These are phyloP conservation scores for Phytopythium boreale DNA, from an alignment of 352 stramenopile species.

Conservation along the genomic window DNA sequence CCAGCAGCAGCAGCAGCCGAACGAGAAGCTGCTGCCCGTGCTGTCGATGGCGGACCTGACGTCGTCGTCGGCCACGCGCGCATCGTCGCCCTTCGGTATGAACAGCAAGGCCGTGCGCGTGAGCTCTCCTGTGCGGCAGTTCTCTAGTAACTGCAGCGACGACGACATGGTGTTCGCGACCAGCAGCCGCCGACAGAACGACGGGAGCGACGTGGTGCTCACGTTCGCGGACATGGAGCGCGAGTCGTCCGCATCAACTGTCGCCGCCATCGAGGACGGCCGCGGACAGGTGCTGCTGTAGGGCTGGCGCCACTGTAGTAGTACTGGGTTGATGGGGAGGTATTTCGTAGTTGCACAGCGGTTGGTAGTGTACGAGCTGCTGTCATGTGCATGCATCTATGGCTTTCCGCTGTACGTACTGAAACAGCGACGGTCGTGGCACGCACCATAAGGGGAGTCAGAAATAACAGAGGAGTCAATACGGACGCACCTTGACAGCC, in stretches of 20 bases:
- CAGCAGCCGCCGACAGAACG: conserved; percentile 9
- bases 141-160: conserved; percentile 13
- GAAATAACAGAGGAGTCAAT: background rate
- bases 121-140: conserved; percentile 20
- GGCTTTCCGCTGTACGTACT: background rate
- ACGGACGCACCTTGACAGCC: background rate
- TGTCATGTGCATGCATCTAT: background rate
- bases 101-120: conserved; percentile 19
- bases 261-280: conserved; percentile 9
- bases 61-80: conserved; percentile 9
- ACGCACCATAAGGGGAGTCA: too few species aligned
- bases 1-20: background rate
- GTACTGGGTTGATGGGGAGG: too few species aligned
- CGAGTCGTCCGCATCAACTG: conserved; percentile 7
- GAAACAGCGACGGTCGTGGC: too few species aligned
- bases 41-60: conserved; percentile 17
- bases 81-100: conserved; percentile 21
- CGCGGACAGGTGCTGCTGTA: conserved; percentile 25
- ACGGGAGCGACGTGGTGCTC: conserved; percentile 23
- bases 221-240: conserved; percentile 21
- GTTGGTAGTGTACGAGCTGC: background rate
- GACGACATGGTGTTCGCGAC: conserved; percentile 28
- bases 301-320: too few species aligned
- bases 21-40: background rate
- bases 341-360: conserved; percentile 3